These are phyloP conservation scores for Fulvia fulva DNA, from an alignment of 2,329 filamentous ascomycete species.

Conservation along the genomic window DNA sequence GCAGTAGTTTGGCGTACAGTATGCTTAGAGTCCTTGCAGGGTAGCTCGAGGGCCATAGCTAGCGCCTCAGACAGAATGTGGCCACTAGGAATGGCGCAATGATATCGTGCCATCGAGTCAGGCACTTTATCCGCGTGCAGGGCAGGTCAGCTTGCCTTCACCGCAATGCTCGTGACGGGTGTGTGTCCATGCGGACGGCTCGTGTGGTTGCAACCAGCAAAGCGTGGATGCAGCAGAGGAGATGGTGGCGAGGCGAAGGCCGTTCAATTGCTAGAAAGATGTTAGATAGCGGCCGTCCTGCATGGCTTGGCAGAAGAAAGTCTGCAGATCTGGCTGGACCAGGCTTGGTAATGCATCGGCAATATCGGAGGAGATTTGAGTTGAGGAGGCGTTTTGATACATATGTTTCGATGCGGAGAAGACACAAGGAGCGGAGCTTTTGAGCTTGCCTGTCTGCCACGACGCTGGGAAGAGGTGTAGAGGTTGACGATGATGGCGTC, in stretches of 20 bases:
- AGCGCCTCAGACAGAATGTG: background rate
- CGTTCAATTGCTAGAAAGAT: constrained; percentile 1
- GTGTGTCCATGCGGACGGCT: background rate
- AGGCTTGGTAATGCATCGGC: background rate
- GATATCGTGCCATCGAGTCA: background rate
- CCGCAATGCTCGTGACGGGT: background rate
- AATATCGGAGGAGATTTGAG: constrained; percentile 2
- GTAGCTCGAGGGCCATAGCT: background rate
- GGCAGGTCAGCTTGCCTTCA: background rate
- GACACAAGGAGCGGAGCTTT: background rate
- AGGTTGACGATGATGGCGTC: background rate
- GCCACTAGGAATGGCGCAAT: constrained; percentile 8
- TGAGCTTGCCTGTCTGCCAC: background rate
- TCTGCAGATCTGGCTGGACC: background rate
- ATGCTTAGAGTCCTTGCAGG: background rate
- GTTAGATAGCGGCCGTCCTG: background rate
- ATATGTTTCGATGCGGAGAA: constrained; percentile 4
- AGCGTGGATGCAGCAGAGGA: background rate
- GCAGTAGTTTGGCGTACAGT: background rate
- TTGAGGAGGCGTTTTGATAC: constrained; percentile 5
- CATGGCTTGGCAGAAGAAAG: constrained; percentile 1
- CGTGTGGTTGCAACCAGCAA: background rate
- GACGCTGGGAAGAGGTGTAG: background rate
- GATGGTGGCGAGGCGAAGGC: background rate
- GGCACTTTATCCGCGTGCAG: background rate